Base-by-base conservation (phyloP, 106 monocot genomes). In the Alisma plantagoaquatica region DNA sequence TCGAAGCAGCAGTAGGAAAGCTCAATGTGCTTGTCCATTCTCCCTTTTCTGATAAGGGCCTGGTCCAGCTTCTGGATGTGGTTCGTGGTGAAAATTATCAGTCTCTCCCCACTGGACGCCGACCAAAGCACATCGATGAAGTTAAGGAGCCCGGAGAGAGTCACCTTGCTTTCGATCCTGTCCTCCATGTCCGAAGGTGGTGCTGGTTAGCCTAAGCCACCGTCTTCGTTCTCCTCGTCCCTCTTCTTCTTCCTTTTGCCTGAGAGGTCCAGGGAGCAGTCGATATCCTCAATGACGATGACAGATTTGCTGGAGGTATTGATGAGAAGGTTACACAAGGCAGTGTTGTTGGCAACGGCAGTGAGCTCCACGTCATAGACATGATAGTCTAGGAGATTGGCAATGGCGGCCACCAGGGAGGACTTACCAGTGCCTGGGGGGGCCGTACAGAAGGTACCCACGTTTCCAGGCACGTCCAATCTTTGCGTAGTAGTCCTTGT, bases 111-210 rank as follows among this genome's bases (percentile, higher is more conserved):
- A 2, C 73, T 66, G 49, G 67, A 74, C 10, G 67, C 33, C 20
- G 74, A 74, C 74, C 74, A 67, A 19, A 74, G 47, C 15, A 53
- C 73, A 38, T 73, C 65, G 23, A 66, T 66, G 64, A 73, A 73
- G 48, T 73, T 73, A 5, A 73, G 62, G 6, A 74, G n/a, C n/a
- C n/a, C n/a, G n/a, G n/a, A n/a, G n/a, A n/a, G n/a, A n/a, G n/a
- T n/a, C n/a, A n/a, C n/a, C n/a, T 53, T 53, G 27, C 53, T 53
- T 2, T 31, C 53, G 17, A 31, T 31, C 11, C 23, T 46, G 7
- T 3, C 6, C 0, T 19, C 7, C 6, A 7, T 6, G 20, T 7
- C 46, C 46, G 50, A 12, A 12, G 3, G 11, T 21, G 9, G 19
- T 21, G 1, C 20, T 0, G 47, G 9, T 48, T 48, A 8, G 35